Evolutionary conservation across 306 rosid genomes (phyloP).

Genomic region (Cucumis hystrix): DNA sequence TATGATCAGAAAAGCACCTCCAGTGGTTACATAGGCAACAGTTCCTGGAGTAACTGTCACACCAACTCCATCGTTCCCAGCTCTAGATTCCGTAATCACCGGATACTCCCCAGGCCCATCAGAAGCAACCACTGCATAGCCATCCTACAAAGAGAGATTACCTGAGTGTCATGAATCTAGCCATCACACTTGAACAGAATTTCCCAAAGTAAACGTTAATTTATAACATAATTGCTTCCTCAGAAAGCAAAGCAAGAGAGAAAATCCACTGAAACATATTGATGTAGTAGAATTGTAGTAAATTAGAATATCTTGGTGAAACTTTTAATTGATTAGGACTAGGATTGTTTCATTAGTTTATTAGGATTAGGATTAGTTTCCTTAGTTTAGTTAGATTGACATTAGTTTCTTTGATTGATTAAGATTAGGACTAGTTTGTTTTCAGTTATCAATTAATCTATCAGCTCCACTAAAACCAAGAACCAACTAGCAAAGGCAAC

Average conservation of each 20-base stretch:
- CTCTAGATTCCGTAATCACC: constrained; percentile 65
- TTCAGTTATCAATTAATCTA: no score
- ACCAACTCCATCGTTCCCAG: constrained; percentile 62
- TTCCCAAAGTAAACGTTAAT: not conserved
- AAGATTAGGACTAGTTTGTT: no score
- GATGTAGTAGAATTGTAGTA: no score
- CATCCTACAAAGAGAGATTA: constrained; percentile 38
- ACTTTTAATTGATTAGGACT: no score
- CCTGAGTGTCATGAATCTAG: not conserved
- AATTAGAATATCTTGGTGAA: no score
- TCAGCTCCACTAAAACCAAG: not conserved
- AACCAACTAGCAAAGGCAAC: no score
- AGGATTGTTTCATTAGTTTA: no score
- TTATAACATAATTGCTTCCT: not conserved
- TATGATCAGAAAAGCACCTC: constrained; percentile 32
- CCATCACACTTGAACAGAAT: not conserved
- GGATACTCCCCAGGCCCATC: constrained; percentile 87
- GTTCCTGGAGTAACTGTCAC: constrained; percentile 48
- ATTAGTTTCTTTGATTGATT: no score
- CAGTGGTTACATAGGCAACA: constrained; percentile 80
- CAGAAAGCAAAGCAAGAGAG: not conserved
- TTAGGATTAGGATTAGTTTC: no score
- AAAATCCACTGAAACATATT: not conserved
- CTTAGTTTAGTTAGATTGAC: no score
- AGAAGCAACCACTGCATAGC: constrained; percentile 73